These are phyloP conservation scores for Luffa acutangula DNA, from an alignment of 306 rosid genomes.

Conservation along the genomic window DNA sequence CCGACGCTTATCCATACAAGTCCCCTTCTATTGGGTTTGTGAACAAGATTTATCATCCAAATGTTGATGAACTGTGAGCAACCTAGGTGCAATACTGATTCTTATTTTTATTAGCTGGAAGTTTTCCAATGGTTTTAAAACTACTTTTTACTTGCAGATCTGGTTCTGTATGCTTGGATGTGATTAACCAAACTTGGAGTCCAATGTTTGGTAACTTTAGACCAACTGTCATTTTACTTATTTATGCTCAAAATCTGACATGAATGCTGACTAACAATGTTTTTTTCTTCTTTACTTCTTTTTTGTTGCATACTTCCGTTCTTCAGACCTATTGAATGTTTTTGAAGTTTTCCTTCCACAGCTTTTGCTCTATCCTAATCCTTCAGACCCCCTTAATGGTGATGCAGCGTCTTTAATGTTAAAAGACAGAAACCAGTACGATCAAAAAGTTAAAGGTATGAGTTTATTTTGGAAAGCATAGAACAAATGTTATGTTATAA, in stretches of 20 bases:
- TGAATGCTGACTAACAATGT: background rate
- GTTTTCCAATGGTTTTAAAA: background rate
- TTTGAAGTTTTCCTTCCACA: slow-evolving; percentile 98
- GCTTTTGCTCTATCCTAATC: slow-evolving; percentile 91
- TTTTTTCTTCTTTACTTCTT: background rate
- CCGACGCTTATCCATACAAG: slow-evolving; percentile 95
- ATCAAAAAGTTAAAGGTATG: slow-evolving; percentile 88
- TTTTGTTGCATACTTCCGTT: background rate
- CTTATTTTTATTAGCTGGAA: background rate
- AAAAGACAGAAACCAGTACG: slow-evolving; percentile 73
- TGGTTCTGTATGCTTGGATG: slow-evolving; percentile 97
- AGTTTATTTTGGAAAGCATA: background rate
- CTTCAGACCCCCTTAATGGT: slow-evolving; percentile 93
- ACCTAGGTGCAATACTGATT: background rate
- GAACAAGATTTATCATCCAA: slow-evolving; percentile 95
- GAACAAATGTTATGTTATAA: background rate
- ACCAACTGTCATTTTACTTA: background rate
- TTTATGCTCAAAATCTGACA: background rate
- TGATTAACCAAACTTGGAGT: slow-evolving; percentile 97
- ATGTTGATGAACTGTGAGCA: slow-evolving; percentile 95
- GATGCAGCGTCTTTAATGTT: slow-evolving; percentile 96
- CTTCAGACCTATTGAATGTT: slow-evolving; percentile 82
- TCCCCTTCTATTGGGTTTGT: slow-evolving; percentile 94
- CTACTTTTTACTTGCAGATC: slow-evolving; percentile 50
- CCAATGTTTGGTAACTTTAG: slow-evolving; percentile 85